Evolutionary conservation across 352 stramenopile genomes (phyloP), one percentile per base, ranked within the genome.

Genomic region (Phytophthora cajani): DNA sequence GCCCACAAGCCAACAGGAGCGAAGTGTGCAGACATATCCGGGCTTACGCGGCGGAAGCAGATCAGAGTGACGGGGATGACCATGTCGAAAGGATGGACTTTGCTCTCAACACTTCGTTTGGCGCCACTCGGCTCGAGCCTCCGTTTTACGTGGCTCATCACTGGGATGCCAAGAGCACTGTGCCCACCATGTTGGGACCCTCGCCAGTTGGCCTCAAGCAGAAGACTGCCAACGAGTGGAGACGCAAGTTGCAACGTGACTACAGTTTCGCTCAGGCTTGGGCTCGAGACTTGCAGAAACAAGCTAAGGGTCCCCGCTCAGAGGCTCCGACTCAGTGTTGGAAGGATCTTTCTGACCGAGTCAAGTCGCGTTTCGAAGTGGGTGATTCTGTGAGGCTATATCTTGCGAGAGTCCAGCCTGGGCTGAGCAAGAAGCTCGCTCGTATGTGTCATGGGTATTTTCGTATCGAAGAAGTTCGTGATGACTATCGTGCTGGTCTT

Each of bases 41-140:
- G 3, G 56, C 36, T 8, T 62, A 62, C n/a, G 16, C 54, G 6
- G 25, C 38, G 3, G 40, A 38, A 17, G 9, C 12, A 5, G 56
- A 62, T 16, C 56, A 62, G 56, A 52, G n/a, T 25, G 56, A 62
- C 23, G 44, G 56, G 36, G 33, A 62, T 21, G 56, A 62, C 1
- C 38, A 52, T 23, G 56, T 14, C 1, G 40, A 62, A 14, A 52
- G 16, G 11, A 3, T 63, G 25, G 53, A 46, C 25, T 63, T 40
- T 16, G 38, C 38, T n/a, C 2, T 44, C 3, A 44, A 44, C 38
- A 44, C 12, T 1, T 44, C 38, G 0, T 44, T 42, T 7, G 42
- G 54, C 12, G 21, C 42, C 0, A 62, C 38, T 9, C 36, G 57
- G 1, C 11, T 52, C 5, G 40, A 53, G 1, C 54, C 38, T 3